These are phyloP conservation scores for Neonectria ditissima DNA, from an alignment of 2,329 filamentous ascomycete species.

Conservation along the genomic window DNA sequence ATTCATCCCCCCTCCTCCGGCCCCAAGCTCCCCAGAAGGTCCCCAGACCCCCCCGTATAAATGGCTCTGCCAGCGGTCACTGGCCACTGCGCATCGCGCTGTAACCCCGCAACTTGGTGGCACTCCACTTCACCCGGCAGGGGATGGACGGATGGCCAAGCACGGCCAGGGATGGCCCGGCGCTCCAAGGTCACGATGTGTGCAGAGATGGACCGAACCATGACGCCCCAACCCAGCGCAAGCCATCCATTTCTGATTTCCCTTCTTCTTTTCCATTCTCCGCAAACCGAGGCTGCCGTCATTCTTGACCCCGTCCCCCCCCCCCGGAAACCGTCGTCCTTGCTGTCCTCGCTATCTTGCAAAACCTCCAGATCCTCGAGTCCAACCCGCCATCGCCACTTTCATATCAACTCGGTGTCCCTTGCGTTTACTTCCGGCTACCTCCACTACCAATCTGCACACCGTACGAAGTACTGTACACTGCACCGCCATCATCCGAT, in stretches of 20 bases:
- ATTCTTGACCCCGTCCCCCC: not conserved
- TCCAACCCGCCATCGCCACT: not conserved
- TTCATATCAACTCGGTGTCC: constrained; percentile 6
- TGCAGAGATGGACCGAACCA: constrained; percentile 46
- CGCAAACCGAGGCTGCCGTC: constrained; percentile 12
- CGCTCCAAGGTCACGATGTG: constrained; percentile 45
- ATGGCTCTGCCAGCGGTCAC: constrained; percentile 15
- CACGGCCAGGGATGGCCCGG: constrained; percentile 39
- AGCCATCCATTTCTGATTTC: constrained; percentile 41
- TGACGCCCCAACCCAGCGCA: constrained; percentile 41
- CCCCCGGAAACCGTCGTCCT: constrained; percentile 22
- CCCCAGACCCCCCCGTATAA: constrained; percentile 21
- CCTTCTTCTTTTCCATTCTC: constrained; percentile 36
- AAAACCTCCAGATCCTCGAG: constrained; percentile 5
- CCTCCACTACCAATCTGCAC: constrained; percentile 4
- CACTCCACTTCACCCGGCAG: constrained; percentile 35
- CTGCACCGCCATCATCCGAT: constrained; percentile 26
- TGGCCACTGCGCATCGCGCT: constrained; percentile 29
- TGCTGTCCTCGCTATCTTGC: constrained; percentile 4
- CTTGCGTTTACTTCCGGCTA: constrained; percentile 19
- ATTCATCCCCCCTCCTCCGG: constrained; percentile 7
- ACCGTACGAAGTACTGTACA: constrained; percentile 3
- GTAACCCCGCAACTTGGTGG: constrained; percentile 43
- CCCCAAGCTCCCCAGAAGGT: constrained; percentile 24
- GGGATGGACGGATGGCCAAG: constrained; percentile 32